These are phyloP conservation scores for Rhytidiadelphus loreus DNA, from an alignment of 225 moss, liverwort and hornwort species.

Conservation along the genomic window DNA sequence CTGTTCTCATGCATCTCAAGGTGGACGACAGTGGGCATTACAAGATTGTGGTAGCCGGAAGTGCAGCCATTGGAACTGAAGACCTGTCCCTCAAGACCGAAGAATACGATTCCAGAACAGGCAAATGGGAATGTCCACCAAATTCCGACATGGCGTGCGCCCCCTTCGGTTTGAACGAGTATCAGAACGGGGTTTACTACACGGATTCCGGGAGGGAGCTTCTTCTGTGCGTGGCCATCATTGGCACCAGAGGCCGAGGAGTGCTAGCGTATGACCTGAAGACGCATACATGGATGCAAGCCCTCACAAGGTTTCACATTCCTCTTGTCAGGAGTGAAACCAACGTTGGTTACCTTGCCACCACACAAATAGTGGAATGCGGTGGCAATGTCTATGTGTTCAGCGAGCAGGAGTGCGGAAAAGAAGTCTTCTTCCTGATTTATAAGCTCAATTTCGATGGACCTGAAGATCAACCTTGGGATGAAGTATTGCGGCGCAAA, in stretches of 20 bases:
- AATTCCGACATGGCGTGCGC: constrained; percentile 5
- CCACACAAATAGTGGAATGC: constrained; percentile 12
- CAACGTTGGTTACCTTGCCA: not conserved
- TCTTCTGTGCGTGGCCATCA: constrained; percentile 11
- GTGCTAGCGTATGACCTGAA: constrained; percentile 16
- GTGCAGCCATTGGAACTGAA: constrained; percentile 16
- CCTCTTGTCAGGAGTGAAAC: not conserved
- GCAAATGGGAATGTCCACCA: constrained; percentile 1
- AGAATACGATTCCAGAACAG: constrained; percentile 14
- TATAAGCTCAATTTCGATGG: constrained; percentile 9
- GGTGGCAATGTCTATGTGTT: constrained; percentile 11
- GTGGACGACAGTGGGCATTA: not conserved
- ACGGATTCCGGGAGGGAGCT: not conserved
- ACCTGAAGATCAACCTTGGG: not conserved
- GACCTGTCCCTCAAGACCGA: constrained; percentile 11
- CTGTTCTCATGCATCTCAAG: constrained; percentile 21
- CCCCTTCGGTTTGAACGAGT: constrained; percentile 30
- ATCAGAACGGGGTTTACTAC: constrained; percentile 19
- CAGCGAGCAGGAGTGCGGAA: constrained; percentile 30
- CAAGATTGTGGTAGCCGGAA: constrained; percentile 23
- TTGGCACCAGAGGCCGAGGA: not conserved
- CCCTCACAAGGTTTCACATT: not conserved
- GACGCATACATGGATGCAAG: not conserved
- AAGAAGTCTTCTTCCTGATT: constrained; percentile 16
- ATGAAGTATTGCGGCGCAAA: not conserved